Percentiles rank a stretch among this genome's conserved stretches.
Conservation (phyloP, 768 basidiomycete genomes). For the Coprinopsis cinerea region DNA sequence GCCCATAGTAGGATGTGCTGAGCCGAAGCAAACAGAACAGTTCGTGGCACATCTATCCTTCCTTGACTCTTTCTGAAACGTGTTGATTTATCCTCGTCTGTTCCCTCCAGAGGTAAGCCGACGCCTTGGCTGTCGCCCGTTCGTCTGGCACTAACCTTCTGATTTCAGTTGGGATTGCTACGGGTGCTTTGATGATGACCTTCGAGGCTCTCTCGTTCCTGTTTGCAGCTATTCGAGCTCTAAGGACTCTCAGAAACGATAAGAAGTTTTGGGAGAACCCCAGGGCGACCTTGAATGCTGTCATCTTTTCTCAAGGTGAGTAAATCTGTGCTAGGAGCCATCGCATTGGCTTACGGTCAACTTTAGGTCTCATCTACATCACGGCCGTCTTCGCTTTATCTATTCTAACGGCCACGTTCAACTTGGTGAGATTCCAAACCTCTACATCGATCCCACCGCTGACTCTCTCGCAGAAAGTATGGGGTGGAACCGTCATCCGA, state of each 20-base stretch:
- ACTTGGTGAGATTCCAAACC: background rate
- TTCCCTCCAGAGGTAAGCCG: background rate
- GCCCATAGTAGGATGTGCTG: background rate
- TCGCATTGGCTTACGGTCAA: background rate
- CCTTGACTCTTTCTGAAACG: no score
- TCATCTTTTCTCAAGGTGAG: slow-evolving; percentile 10
- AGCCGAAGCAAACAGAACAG: no score
- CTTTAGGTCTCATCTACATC: background rate
- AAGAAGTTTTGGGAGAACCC: slow-evolving; percentile 9
- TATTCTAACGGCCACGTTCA: background rate
- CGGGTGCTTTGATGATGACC: background rate
- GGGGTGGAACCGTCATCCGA: background rate
- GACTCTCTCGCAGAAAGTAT: background rate
- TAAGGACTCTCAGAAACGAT: slow-evolving; percentile 2
- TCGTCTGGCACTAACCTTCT: background rate
- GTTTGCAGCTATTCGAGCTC: slow-evolving; percentile 4
- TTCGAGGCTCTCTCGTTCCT: slow-evolving; percentile 6
- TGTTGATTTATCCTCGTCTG: no score
- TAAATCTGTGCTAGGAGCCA: background rate
- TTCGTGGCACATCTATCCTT: no score
- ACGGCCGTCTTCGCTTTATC: background rate
- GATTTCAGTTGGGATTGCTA: background rate
- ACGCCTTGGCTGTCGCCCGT: background rate
- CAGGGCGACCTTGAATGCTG: background rate
- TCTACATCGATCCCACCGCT: background rate